Base-by-base conservation (phyloP, 805 yeast genomes). In the Blastobotrys chiropterorum region DNA sequence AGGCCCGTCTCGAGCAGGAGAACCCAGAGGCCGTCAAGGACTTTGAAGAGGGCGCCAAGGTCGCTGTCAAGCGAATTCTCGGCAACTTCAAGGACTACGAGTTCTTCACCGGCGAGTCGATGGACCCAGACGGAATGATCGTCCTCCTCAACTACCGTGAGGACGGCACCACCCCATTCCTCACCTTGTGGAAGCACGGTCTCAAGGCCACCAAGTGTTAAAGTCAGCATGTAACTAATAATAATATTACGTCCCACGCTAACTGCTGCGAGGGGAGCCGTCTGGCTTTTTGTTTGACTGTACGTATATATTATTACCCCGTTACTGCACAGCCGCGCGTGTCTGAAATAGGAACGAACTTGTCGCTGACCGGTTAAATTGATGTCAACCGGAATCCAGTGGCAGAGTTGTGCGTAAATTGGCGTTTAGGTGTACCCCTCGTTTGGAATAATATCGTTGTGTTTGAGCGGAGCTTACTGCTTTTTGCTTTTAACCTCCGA, bases 91-190 rank as follows among this genome's bases (percentile, higher is more conserved):
- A 85, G 72, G 99, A 94, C 83, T 94, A 95, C 95, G 99, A 94
- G 72, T 94, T 94, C 83, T 94, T 77, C 90, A 92, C 97, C 65
- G 98, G 99, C 81, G 98, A 92, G 81, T 86, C 96, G 72, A 94
- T 94, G 99, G 97, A 94, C 83, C 99, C 99, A 74, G 99, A 94
- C 77, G 99, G 85, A 65, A 94, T 94, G 99, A 77, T 94, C 71
- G 89, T 90, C 65, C 83, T 94, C 74, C 86, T 94, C 77, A 94
- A 94, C 95, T 94, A 92, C 90, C 95, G 99, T 79, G 99, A 94
- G 81, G 98, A 94, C 73, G 99, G 99, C 80, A 79, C 83, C 67
- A 94, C 99, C 65, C 99, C 99, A 71, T 94, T 72, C 79, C 94
- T 92, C 69, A 89, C 90, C 62, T 84, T 90, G 85, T 94, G 99